Evolutionary conservation across 116 monocot species (phyloP), one percentile per base, ranked within the genome.

Genomic region (Posidonia oceanica): DNA sequence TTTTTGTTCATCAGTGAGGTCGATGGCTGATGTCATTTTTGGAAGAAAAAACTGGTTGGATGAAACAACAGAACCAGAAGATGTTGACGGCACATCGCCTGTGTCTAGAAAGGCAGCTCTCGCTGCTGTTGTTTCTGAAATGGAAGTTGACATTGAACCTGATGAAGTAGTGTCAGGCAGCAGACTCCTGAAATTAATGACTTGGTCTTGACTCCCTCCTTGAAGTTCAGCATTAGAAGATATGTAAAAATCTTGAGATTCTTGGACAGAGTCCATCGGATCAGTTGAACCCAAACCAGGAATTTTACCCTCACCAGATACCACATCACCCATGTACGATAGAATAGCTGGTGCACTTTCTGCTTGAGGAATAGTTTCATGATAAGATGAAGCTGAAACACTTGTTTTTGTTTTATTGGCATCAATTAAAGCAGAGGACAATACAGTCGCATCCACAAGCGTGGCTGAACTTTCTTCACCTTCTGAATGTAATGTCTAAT

Each of bases 1-100:
- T 66, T 92, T 97, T 54, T 83, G 89, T 64, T 92, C 89, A 79
- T 97, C 89, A 52, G 78, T 81, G 17, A 97, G 76, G 29, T 82
- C 74, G 54, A 85, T 51, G 76, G 79, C 76, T 63, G 64, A 71
- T 22, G 62, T 62, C 85, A 97, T 85, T 81, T 89, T 97, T 61
- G 91, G 87, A 72, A 89, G 85, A 22, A 75, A 15, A 80, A 63
- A 66, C 57, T 80, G 92, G 4, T 60, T 66, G 41, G 76, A 71
- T 67, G 75, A 38, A 10, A 63, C 20, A 76, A 70, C 41, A 64
- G 11, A 55, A 39, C 23, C 52, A 36, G 78, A 72, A 51, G 61
- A 54, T 68, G 76, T 48, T 54, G 73, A 71, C 51, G 83, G 65
- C 5, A 61, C n/a, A 44, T 82, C 78, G 37, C 39, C 71, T 61